Percentiles rank a stretch among this genome's conserved stretches.
Evolutionary conservation across 768 basidiomycete species (phyloP).

Genomic region (Sporobolomyces roseus): DNA sequence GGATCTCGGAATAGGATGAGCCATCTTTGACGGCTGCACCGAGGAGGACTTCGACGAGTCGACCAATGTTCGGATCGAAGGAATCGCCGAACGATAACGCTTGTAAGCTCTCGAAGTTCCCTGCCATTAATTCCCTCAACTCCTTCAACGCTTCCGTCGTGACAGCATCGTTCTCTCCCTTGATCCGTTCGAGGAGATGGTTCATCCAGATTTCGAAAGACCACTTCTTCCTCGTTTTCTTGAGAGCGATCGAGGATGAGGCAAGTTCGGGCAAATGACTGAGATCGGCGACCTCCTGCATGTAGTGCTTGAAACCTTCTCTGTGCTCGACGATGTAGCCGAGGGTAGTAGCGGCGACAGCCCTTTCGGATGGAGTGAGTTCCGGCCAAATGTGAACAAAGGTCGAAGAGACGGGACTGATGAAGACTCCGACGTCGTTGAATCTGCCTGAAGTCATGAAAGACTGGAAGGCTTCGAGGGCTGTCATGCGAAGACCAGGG

Average conservation of each 20-base stretch:
- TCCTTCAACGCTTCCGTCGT: slow-evolving; percentile 70
- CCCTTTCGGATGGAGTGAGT: slow-evolving; percentile 58
- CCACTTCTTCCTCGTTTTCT: slow-evolving; percentile 53
- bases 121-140: slow-evolving; percentile 57
- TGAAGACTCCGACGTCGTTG: slow-evolving; percentile 71
- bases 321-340: slow-evolving; percentile 65
- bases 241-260: slow-evolving; percentile 44
- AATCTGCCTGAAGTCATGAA: slow-evolving; percentile 68
- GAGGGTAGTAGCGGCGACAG: slow-evolving; percentile 60
- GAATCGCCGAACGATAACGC: slow-evolving; percentile 73
- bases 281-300: slow-evolving; percentile 78
- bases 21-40: slow-evolving; percentile 70
- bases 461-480: slow-evolving; percentile 70
- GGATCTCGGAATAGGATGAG: slow-evolving; percentile 61
- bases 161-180: slow-evolving; percentile 75
- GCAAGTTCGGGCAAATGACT: slow-evolving; percentile 60
- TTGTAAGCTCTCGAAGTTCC: slow-evolving; percentile 55
- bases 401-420: slow-evolving; percentile 81
- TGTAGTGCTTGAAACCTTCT: slow-evolving; percentile 55
- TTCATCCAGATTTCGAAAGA: slow-evolving; percentile 59
- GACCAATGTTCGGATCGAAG: slow-evolving; percentile 72
- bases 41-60: slow-evolving; percentile 64
- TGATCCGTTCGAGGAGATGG: slow-evolving; percentile 67
- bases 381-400: slow-evolving; percentile 71
- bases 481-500: slow-evolving; percentile 69